A percentile compares a stretch with the other conserved stretches of the same genome.
phyloP scores from a whole-genome alignment of 1,284 basidiomycete species.

The Rhodotorula sp. region DNA sequence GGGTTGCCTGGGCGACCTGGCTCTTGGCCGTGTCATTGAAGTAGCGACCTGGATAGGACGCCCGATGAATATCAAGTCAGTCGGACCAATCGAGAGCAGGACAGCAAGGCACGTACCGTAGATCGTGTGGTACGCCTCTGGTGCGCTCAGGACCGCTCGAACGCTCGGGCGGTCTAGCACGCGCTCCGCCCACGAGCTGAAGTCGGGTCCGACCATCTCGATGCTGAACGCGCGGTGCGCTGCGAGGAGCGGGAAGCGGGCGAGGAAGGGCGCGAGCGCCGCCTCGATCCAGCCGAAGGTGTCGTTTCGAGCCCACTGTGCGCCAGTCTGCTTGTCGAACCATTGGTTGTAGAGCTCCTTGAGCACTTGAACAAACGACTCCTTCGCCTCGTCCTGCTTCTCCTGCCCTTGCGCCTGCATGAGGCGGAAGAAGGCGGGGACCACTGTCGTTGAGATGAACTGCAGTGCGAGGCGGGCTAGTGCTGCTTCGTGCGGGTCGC shows the following conservation, averaged over 20 bases:
- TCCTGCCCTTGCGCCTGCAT: slow-evolving; percentile 37
- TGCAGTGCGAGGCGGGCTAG: slow-evolving; percentile 13
- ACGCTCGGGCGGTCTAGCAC: slow-evolving; percentile 59
- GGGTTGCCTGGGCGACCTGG: slow-evolving; percentile 62
- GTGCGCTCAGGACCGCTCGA: slow-evolving; percentile 57
- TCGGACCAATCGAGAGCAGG: background rate
- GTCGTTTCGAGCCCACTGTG: slow-evolving; percentile 19
- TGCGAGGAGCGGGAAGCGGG: slow-evolving; percentile 34
- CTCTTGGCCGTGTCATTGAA: slow-evolving; percentile 63
- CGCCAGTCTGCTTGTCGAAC: slow-evolving; percentile 14
- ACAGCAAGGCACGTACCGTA: slow-evolving; percentile 47
- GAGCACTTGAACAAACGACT: slow-evolving; percentile 27
- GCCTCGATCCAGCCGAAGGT: slow-evolving; percentile 30
- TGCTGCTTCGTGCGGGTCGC: slow-evolving; percentile 8
- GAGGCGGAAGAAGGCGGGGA: slow-evolving; percentile 39
- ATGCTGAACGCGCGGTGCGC: slow-evolving; percentile 59
- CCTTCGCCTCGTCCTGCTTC: slow-evolving; percentile 23
- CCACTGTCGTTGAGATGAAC: slow-evolving; percentile 46
- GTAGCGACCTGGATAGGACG: slow-evolving; percentile 50
- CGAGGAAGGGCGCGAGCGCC: slow-evolving; percentile 36
- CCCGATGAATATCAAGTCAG: too few relatives aligned
- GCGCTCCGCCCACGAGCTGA: slow-evolving; percentile 57
- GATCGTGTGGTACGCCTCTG: slow-evolving; percentile 58
- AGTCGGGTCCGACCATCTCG: slow-evolving; percentile 55
- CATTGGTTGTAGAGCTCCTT: slow-evolving; percentile 24